Base-by-base conservation (phyloP, 2,329 filamentous ascomycete genomes). In the Scytalidium lignicola region DNA sequence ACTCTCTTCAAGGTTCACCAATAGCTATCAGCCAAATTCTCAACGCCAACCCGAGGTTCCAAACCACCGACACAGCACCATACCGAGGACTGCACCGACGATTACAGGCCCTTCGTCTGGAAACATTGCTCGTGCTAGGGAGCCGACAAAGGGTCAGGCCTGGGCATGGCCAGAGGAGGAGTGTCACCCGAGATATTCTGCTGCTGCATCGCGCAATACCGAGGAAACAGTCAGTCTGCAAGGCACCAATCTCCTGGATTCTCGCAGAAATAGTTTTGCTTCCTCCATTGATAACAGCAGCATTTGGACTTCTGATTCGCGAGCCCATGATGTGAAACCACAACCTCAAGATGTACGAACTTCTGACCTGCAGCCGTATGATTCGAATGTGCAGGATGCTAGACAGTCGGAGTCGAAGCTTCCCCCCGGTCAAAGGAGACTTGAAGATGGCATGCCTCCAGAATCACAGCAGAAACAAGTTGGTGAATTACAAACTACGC, bases 121-220 rank as follows among this genome's bases (percentile, higher is more conserved):
- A 68, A 80, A 72, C 61, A 88, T 76, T 70, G 85, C 80, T 61
- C 83, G 73, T 57, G 88, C 88, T 37, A 83, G 86, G 23, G 85
- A 89, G 64, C 87, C 88, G 4, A 91, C 86, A 10, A 90, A 90
- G 66, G 88, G 88, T 63, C 87, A 86, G 64, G 85, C 88, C 3
- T 92, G 88, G 87, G 88, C 88, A 56, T 91, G 91, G 58, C 87
- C 88, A 1, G 87, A 89, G 61, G 82, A 86, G 47, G 79, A 83
- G 46, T 81, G 86, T 2, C 74, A 79, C n/a, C 5, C 32, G 15
- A 69, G 75, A 48, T 62, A 73, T 43, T 69, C 72, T 5, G 75
- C 62, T 50, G 71, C 67, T 29, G 75, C 73, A 40, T 63, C 72
- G 50, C 70, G 66, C 26, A n/a, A n/a, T n/a, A 74, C 71, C 15